phyloP scores from a whole-genome alignment of 2,329 filamentous ascomycete species.

The Epichloe gansuensis region DNA sequence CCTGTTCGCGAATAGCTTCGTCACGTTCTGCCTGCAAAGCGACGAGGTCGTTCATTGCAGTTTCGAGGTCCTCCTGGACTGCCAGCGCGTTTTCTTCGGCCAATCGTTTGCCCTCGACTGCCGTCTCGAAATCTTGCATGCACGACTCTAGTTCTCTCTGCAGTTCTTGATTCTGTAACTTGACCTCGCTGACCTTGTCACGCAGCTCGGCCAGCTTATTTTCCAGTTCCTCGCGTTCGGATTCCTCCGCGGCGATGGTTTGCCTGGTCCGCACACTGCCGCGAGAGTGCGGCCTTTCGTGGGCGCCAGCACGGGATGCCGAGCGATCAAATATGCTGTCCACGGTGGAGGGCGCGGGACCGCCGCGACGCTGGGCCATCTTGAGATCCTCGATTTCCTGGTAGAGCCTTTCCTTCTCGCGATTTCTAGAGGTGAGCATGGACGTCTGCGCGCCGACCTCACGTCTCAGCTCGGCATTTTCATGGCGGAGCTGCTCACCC shows the following conservation, averaged over 20 bases:
- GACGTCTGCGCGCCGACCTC: constrained; percentile 94
- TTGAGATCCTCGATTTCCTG: constrained; percentile 97
- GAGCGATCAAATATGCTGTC: constrained; percentile 94
- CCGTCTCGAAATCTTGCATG: constrained; percentile 65
- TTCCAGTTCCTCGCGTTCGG: constrained; percentile 77
- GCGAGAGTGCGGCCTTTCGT: constrained; percentile 62
- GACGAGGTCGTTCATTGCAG: constrained; percentile 67
- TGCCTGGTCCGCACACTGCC: constrained; percentile 55
- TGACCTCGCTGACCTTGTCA: constrained; percentile 75
- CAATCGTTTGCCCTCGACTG: constrained; percentile 51
- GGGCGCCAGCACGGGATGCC: constrained; percentile 62
- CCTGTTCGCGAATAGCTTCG: constrained; percentile 60
- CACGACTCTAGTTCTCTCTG: constrained; percentile 71
- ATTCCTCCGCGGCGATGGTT: constrained; percentile 53
- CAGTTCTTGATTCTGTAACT: constrained; percentile 81
- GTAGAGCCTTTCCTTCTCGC: constrained; percentile 87
- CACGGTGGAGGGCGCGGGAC: constrained; percentile 48
- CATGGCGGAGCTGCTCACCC: constrained; percentile 69
- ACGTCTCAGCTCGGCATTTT: constrained; percentile 82
- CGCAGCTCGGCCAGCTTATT: constrained; percentile 70
- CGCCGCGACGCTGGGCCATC: constrained; percentile 66
- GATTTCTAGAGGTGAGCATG: constrained; percentile 91
- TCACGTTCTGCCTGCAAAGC: constrained; percentile 74
- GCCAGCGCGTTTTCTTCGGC: constrained; percentile 45
- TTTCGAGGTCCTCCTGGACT: constrained; percentile 71